Conservation (phyloP, 2,329 filamentous ascomycete genomes). For the Alternaria arborescens region DNA sequence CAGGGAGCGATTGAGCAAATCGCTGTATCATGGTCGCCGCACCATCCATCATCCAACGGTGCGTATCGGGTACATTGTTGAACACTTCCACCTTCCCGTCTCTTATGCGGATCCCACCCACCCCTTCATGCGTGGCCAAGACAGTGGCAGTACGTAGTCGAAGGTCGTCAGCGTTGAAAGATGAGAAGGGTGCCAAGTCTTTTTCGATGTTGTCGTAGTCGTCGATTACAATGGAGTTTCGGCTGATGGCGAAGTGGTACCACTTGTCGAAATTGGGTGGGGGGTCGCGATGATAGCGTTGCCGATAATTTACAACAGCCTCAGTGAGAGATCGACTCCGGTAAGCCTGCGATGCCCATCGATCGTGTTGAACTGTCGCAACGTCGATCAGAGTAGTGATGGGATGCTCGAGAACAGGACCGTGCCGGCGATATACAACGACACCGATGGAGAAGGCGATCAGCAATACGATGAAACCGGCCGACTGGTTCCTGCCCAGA, state of each 20-base stretch:
- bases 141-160: constrained; percentile 62
- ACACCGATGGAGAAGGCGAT: constrained; percentile 48
- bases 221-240: constrained; percentile 64
- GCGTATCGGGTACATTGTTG: constrained; percentile 60
- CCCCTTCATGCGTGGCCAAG: constrained; percentile 62
- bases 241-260: constrained; percentile 64
- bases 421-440: constrained; percentile 50
- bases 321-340: constrained; percentile 58
- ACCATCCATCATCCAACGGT: constrained; percentile 67
- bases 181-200: constrained; percentile 65
- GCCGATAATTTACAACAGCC: constrained; percentile 61
- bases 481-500: constrained; percentile 42
- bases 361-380: constrained; percentile 58
- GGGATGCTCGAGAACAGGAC: constrained; percentile 59
- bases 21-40: constrained; percentile 61
- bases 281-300: constrained; percentile 62
- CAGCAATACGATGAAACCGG: constrained; percentile 51
- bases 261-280: constrained; percentile 69
- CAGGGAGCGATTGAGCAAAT: constrained; percentile 63
- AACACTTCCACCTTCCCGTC: constrained; percentile 57
- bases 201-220: constrained; percentile 68
- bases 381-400: constrained; percentile 64
- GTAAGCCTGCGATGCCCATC: constrained; percentile 59
- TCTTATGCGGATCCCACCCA: constrained; percentile 65
- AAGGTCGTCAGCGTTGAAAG: constrained; percentile 60